Conservation (phyloP, 371 early-diverging fungal species). For the Mucor lusitanicus region DNA sequence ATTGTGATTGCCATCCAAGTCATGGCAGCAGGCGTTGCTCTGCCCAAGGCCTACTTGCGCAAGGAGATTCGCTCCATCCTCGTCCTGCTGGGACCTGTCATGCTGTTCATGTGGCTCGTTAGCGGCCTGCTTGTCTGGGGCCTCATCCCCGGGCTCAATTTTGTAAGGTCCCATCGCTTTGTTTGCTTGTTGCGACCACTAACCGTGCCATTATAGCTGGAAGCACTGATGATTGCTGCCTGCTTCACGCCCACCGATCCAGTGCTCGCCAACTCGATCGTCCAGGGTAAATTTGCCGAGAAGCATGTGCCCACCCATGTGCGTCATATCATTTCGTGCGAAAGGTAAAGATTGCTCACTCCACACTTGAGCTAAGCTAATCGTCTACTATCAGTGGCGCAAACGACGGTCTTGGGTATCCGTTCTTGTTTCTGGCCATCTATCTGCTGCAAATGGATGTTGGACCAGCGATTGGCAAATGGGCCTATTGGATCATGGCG, state of each 20-base stretch:
- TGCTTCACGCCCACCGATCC: slow-evolving; percentile 57
- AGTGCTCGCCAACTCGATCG: slow-evolving; percentile 88
- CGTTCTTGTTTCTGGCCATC: slow-evolving; percentile 84
- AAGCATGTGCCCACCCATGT: slow-evolving; percentile 80
- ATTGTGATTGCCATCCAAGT: slow-evolving; percentile 80
- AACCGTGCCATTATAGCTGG: slow-evolving; percentile 22
- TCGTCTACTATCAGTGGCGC: slow-evolving; percentile 53
- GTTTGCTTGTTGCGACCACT: neutral
- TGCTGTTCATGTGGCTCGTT: slow-evolving; percentile 67
- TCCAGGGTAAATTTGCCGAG: slow-evolving; percentile 94
- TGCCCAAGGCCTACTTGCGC: slow-evolving; percentile 58
- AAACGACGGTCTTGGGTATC: slow-evolving; percentile 86
- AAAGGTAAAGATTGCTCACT: slow-evolving; percentile 48
- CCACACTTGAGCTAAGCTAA: neutral
- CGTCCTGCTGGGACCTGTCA: slow-evolving; percentile 78
- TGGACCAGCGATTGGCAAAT: slow-evolving; percentile 69
- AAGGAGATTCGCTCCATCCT: slow-evolving; percentile 62
- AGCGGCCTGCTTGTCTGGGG: slow-evolving; percentile 40
- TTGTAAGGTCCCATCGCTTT: slow-evolving; percentile 25
- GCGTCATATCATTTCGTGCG: slow-evolving; percentile 83
- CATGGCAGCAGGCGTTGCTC: slow-evolving; percentile 79
- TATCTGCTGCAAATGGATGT: slow-evolving; percentile 62
- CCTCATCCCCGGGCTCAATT: slow-evolving; percentile 35
- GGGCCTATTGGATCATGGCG: slow-evolving; percentile 70
- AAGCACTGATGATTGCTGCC: slow-evolving; percentile 45